Evolutionary conservation across 768 basidiomycete species (phyloP).

Genomic region (Tricholoma saponaceum): DNA sequence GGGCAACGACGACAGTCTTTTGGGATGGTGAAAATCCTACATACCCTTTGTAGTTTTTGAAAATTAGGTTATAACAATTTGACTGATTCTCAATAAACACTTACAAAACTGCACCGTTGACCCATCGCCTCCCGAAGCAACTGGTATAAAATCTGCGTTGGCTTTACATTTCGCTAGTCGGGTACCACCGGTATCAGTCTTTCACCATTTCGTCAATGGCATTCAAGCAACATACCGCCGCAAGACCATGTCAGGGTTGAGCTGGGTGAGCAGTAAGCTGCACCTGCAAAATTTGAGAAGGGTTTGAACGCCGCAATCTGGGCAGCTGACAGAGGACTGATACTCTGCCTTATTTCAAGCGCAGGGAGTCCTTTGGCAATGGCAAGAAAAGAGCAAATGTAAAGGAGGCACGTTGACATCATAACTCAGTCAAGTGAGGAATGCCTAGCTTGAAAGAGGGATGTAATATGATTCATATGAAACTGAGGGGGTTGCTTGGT

Average conservation of each 20-base stretch:
- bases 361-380: neutral
- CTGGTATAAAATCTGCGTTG: constrained; percentile 37
- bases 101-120: constrained; percentile 34
- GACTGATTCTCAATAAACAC: constrained; percentile 1
- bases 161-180: constrained; percentile 33
- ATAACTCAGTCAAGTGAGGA: neutral
- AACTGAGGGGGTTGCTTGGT: neutral
- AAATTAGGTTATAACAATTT: neutral
- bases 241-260: constrained; percentile 46
- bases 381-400: neutral
- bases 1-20: constrained; percentile 36
- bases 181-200: neutral
- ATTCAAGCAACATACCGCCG: constrained; percentile 36
- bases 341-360: constrained; percentile 23
- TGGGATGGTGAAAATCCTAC: constrained; percentile 27
- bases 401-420: neutral
- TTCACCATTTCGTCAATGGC: neutral
- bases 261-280: constrained; percentile 46
- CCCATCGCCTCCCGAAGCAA: constrained; percentile 44
- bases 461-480: neutral
- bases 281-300: constrained; percentile 45
- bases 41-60: constrained; percentile 9
- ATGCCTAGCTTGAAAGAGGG: neutral
- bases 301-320: constrained; percentile 44
- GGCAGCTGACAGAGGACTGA: constrained; percentile 32